Evolutionary conservation across 345 rosid species (phyloP).

Genomic region (Arabis alpina): DNA sequence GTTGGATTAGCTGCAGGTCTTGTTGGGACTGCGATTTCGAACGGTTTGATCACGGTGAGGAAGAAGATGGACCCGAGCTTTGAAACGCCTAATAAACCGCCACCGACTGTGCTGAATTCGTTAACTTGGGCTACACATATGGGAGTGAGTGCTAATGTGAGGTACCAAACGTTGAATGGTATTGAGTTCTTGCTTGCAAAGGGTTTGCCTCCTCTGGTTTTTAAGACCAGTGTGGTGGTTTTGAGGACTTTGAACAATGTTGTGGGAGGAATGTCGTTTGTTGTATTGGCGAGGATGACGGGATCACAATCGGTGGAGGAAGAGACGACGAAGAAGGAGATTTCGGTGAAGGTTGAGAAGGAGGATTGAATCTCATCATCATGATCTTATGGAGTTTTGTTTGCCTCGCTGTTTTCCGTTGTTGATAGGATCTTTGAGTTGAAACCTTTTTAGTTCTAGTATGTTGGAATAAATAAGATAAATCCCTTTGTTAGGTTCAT

Average conservation of each 20-base stretch:
- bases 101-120: slow-evolving; percentile 83
- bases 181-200: slow-evolving; percentile 73
- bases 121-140: slow-evolving; percentile 89
- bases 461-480: slow-evolving; percentile 26
- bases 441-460: slow-evolving; percentile 22
- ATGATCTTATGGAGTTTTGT: slow-evolving; percentile 5
- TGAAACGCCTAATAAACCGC: slow-evolving; percentile 89
- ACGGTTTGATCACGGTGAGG: slow-evolving; percentile 81
- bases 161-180: slow-evolving; percentile 93
- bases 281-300: slow-evolving; percentile 85
- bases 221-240: slow-evolving; percentile 83
- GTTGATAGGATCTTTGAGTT: slow-evolving; percentile 35
- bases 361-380: slow-evolving; percentile 34
- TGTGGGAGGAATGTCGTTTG: slow-evolving; percentile 93
- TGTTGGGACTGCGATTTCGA: slow-evolving; percentile 80
- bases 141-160: slow-evolving; percentile 90
- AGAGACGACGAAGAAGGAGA: slow-evolving; percentile 32
- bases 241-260: slow-evolving; percentile 81
- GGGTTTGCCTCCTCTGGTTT: slow-evolving; percentile 59
- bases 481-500: slow-evolving; percentile 25
- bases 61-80: slow-evolving; percentile 95
- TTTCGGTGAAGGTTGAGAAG: slow-evolving; percentile 32
- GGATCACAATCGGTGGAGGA: slow-evolving; percentile 74
- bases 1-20: slow-evolving; percentile 96
- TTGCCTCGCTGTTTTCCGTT: slow-evolving; percentile 10